A percentile compares a stretch with the other conserved stretches of the same genome.
These are phyloP conservation scores for Naegleria fowleri DNA, from an alignment of 208 protist species.

Conservation along the genomic window DNA sequence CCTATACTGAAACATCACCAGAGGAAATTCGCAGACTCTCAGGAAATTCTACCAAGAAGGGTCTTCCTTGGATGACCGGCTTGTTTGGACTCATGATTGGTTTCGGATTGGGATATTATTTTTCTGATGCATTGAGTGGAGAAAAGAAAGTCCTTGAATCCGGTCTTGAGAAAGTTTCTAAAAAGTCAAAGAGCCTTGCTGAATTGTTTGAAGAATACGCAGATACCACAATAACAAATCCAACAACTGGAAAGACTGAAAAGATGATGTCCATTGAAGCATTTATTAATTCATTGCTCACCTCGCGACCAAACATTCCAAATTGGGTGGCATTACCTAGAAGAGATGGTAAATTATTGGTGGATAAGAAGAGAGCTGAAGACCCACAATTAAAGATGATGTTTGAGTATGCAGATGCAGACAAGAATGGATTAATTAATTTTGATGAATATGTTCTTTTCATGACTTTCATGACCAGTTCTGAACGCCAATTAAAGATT, in stretches of 20 bases:
- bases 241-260: background rate
- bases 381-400: background rate
- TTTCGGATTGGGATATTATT: background rate
- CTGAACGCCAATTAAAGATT: background rate
- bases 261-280: background rate
- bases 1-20: background rate
- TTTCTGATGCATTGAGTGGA: background rate
- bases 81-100: background rate
- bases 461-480: background rate
- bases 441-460: slow-evolving; percentile 25
- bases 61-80: background rate
- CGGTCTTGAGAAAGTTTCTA: background rate
- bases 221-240: background rate
- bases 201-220: slow-evolving; percentile 7
- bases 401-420: background rate
- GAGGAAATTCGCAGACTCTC: background rate
- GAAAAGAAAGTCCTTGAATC: background rate
- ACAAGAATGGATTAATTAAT: background rate
- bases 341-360: slow-evolving; percentile 21
- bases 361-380: background rate
- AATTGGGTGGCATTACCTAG: slow-evolving; percentile 13
- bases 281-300: slow-evolving; percentile 7
- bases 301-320: background rate
- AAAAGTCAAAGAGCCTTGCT: background rate
- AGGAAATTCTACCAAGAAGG: background rate